Conservation (phyloP, 1,284 basidiomycete species). For the Ganoderma boninense region DNA sequence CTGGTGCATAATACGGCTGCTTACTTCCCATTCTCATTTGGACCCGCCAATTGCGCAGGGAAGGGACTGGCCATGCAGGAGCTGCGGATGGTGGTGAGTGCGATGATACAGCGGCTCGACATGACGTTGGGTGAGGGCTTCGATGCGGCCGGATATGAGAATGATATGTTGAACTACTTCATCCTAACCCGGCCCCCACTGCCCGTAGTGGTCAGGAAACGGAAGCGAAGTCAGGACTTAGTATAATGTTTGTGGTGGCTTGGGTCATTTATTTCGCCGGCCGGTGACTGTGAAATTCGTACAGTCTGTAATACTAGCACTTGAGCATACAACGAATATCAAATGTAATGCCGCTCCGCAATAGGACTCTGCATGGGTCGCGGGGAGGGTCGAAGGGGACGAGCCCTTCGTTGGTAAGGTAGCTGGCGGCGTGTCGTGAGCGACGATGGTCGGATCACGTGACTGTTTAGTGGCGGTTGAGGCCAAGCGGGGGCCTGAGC, state of each 20-base stretch:
- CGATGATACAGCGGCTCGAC: slow-evolving; percentile 40
- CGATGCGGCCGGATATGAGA: slow-evolving; percentile 35
- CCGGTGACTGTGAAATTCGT: background rate
- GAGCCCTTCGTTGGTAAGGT: background rate
- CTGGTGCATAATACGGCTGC: slow-evolving; percentile 38
- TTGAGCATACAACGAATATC: background rate
- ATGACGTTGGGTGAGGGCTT: slow-evolving; percentile 35
- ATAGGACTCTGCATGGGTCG: too few species aligned
- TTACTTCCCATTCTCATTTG: slow-evolving; percentile 43
- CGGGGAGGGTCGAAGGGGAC: background rate
- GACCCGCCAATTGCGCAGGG: slow-evolving; percentile 43
- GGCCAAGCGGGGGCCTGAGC: slow-evolving; percentile 16
- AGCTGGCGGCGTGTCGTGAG: slow-evolving; percentile 25
- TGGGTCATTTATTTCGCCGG: background rate
- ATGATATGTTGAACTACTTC: slow-evolving; percentile 35
- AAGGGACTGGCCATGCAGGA: slow-evolving; percentile 42
- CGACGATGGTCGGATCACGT: slow-evolving; percentile 31
- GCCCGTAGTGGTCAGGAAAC: slow-evolving; percentile 27
- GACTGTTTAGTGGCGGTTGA: slow-evolving; percentile 27
- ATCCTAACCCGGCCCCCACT: slow-evolving; percentile 33
- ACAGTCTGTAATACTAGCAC: background rate
- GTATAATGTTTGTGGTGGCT: background rate
- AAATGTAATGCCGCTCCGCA: background rate
- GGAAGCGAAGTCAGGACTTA: slow-evolving; percentile 2
- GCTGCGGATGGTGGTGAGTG: slow-evolving; percentile 38